Evolutionary conservation across 2,329 filamentous ascomycete genomes (phyloP), one percentile per base, ranked within the genome.

Genomic region (Cordyceps cicadae): DNA sequence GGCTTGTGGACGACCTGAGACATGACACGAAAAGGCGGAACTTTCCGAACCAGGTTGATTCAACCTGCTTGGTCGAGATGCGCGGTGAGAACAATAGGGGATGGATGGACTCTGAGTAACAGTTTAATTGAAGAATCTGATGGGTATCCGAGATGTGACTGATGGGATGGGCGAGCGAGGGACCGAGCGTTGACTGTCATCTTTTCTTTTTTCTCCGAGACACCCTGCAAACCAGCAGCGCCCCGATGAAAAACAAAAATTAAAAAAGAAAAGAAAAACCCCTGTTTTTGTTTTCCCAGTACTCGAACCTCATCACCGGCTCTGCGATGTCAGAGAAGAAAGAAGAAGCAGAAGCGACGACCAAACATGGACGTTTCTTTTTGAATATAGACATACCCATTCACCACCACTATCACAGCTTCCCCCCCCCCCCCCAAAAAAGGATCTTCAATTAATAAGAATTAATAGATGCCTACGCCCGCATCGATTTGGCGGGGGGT

Each of bases 401-500:
- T 5, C 32, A 12, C 32, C 7, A 34, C 9, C 39, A 43, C n/a
- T 21, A 39, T 17, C 52, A 54, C 32, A 14, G 39, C 39, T 41
- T 41, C 41, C 54, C n/a, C n/a, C n/a, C n/a, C n/a, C n/a, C n/a
- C n/a, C n/a, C n/a, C n/a, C n/a, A n/a, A 34, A 3, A 19, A 56
- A 34, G 9, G 54, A 56, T 56, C 54, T 56, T 48, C 39, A 52
- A 53, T 46, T 46, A 46, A 46, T 46, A 19, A 46, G 26, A 29
- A 48, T 48, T 19, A 24, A 34, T 9, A 43, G 11, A 14, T 14
- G 21, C 46, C 24, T 49, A 19, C 45, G 34, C 19, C 21, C 46
- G 45, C 55, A 34, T 58, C 55, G 55, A 59, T 51, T 52, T 45
- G 55, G 21, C 45, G 53, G 39, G 41, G 26, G n/a, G n/a, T n/a